phyloP scores from a whole-genome alignment of 2,329 filamentous ascomycete species.

The Penicillium vulpinum region DNA sequence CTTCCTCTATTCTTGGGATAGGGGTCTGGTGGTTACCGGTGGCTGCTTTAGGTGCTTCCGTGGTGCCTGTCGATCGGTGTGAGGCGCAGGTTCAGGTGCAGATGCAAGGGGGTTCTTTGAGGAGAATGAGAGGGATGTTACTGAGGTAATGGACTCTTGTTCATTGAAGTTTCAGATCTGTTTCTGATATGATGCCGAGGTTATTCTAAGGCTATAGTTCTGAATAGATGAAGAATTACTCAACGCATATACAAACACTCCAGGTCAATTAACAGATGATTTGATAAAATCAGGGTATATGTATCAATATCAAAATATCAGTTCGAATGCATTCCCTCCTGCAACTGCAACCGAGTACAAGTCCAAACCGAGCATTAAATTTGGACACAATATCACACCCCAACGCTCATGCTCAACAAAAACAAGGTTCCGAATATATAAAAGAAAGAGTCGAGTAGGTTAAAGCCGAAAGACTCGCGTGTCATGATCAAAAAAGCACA shows the following conservation, averaged over 20 bases:
- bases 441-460: constrained; percentile 2
- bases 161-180: background rate
- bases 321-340: constrained; percentile 7
- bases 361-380: background rate
- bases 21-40: too few species aligned
- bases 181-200: background rate
- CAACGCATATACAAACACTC: constrained; percentile 2
- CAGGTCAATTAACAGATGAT: constrained; percentile 8
- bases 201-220: too few species aligned
- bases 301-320: constrained; percentile 8
- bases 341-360: background rate
- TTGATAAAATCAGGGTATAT: constrained; percentile 19
- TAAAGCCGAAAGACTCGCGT: background rate
- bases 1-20: constrained; percentile 10
- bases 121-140: background rate
- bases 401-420: constrained; percentile 20
- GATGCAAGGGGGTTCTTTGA: constrained; percentile 6
- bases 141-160: background rate
- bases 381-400: background rate
- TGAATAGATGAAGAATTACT: background rate
- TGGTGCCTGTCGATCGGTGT: constrained; percentile 11
- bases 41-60: background rate
- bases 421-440: constrained; percentile 1
- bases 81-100: background rate
- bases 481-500: background rate